Base-by-base conservation (phyloP, 345 rosid species). In the Arabis alpina region DNA sequence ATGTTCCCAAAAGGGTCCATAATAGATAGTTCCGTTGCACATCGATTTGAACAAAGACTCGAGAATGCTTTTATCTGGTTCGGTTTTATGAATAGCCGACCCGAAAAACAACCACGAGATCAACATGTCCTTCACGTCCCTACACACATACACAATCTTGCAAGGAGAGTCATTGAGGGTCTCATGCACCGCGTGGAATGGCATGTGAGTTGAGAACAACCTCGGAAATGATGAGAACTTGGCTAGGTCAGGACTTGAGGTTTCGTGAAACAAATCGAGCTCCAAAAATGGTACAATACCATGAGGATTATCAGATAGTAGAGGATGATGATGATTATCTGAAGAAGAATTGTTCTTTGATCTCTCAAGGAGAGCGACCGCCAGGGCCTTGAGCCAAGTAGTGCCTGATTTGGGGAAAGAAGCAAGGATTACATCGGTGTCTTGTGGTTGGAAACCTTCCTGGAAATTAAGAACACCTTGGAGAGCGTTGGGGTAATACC, bases 401-500 rank as follows among this genome's bases (percentile, higher is more conserved):
- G 72, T 74, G 54, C 77, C 72, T 15, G 72, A 47, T 57, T 74
- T 74, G 2, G 66, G 71, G 54, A 3, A 66, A 43, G 72, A 56
- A 50, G 60, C 67, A 11, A 74, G 66, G 16, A 74, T 49, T 34
- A 66, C 57, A 48, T 74, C 77, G 44, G 71, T 64, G 39, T 54
- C 64, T 47, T 56, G 65, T 11, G 71, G 64, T 42, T 54, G 0
- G 48, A 73, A 73, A 39, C 56, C 54, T 24, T 15, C 15, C 2
- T 72, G 57, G 51, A 54, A 52, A 34, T 72, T 54, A 6, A 64
- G 44, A 12, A 85, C 81, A 0, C 77, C 84, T 75, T 73, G 73
- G 5, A 87, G 72, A 42, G 70, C 47, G 43, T 80, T 74, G 11
- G 66, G 39, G 6, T 66, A 1, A 65, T 77, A 74, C 92, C 89